These are phyloP conservation scores for Erythrobasidium hasegawianum DNA, from an alignment of 1,284 basidiomycete genomes.

Conservation along the genomic window DNA sequence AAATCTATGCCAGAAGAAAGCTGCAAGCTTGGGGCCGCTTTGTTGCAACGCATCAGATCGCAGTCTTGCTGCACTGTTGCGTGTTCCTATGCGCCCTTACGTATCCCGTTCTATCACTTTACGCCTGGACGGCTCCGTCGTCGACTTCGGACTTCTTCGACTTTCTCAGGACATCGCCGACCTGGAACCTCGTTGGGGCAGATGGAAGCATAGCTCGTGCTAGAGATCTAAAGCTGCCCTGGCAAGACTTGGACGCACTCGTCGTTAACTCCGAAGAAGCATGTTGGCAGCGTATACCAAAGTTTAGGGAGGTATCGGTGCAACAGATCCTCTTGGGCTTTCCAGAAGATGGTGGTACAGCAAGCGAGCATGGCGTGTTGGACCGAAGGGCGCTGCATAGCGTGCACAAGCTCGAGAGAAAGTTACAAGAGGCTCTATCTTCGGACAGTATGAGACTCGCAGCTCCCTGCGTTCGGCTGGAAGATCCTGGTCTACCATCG, in stretches of 20 bases:
- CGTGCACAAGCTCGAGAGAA: conserved; percentile 36
- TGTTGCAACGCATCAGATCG: conserved; percentile 76
- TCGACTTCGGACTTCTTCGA: conserved; percentile 29
- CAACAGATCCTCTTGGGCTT: conserved; percentile 63
- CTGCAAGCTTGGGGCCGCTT: conserved; percentile 31
- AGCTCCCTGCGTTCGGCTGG: conserved; percentile 33
- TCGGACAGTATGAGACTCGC: neutral
- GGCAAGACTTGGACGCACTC: conserved; percentile 24
- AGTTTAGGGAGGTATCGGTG: conserved; percentile 63
- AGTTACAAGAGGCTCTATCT: conserved; percentile 12
- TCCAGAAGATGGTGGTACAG: conserved; percentile 15
- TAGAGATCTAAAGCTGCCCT: conserved; percentile 32
- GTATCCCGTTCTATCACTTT: conserved; percentile 82
- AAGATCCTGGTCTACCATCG: conserved; percentile 9
- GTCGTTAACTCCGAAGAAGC: conserved; percentile 40
- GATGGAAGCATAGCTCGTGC: conserved; percentile 28
- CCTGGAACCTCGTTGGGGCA: conserved; percentile 19
- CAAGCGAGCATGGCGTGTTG: conserved; percentile 36
- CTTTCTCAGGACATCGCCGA: conserved; percentile 35
- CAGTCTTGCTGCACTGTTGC: conserved; percentile 85
- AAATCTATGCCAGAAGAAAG: conserved; percentile 22
- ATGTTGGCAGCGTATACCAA: conserved; percentile 61
- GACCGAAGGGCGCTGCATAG: conserved; percentile 36
- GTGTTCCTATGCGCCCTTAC: conserved; percentile 93
- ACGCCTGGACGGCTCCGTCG: conserved; percentile 56